Conservation (phyloP, 2,329 filamentous ascomycete species). For the Colletotrichum tropicale region DNA sequence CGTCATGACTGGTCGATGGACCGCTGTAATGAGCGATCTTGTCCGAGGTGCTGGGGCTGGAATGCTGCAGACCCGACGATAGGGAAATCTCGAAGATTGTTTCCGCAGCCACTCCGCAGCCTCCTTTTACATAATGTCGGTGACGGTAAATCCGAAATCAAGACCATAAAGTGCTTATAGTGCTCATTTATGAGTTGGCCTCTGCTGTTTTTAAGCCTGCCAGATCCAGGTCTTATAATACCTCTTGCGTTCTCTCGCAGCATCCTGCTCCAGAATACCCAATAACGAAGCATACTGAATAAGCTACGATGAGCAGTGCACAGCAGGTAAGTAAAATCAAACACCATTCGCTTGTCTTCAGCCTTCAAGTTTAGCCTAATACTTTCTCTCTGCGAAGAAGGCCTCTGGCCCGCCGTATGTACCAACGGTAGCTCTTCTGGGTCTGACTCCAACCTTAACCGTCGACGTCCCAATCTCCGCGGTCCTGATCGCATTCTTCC, state of each 20-base stretch:
- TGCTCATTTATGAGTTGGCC: not conserved
- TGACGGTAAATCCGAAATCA: not conserved
- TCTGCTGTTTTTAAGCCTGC: not conserved
- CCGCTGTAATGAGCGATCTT: not conserved
- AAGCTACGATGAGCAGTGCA: not conserved
- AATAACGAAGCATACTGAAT: not conserved
- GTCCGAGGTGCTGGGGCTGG: not conserved
- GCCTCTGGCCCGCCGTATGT: not conserved
- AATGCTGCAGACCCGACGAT: not conserved
- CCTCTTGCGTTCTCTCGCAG: not conserved
- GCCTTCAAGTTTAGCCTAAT: not conserved
- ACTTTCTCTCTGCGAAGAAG: not conserved
- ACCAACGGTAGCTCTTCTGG: not conserved
- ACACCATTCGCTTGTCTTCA: not conserved
- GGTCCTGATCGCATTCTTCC: not conserved
- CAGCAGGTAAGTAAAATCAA: not conserved
- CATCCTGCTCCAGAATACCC: not conserved
- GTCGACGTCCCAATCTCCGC: not conserved
- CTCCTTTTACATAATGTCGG: not conserved
- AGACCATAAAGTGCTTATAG: not conserved
- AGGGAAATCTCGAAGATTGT: not conserved
- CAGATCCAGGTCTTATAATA: fast-evolving
- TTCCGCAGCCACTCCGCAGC: not conserved
- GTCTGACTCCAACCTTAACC: not conserved
- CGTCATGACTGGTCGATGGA: not conserved